Evolutionary conservation across 768 basidiomycete species (phyloP).

Genomic region (Termitomyces titanicus): DNA sequence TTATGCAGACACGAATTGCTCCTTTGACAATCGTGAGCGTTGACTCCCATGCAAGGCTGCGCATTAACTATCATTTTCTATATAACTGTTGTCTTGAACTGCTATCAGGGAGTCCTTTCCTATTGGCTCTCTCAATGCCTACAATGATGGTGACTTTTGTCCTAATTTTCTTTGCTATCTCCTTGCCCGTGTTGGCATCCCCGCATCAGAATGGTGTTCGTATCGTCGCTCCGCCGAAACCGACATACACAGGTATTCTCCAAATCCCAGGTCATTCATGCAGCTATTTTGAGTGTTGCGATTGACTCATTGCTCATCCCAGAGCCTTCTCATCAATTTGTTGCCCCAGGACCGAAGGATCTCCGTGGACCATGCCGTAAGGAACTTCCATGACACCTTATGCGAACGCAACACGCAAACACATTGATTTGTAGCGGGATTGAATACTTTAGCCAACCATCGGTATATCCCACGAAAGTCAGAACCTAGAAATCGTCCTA

Average conservation of each 20-base stretch:
- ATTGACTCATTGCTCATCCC: background rate
- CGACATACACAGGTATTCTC: constrained; percentile 1
- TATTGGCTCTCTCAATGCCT: background rate
- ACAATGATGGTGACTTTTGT: background rate
- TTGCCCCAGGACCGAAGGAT: constrained; percentile 4
- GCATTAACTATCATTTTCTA: background rate
- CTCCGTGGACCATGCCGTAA: constrained; percentile 15
- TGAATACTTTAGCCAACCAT: constrained; percentile 15
- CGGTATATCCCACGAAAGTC: constrained; percentile 15
- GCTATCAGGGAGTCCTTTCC: background rate
- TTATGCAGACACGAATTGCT: background rate
- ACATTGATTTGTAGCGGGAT: constrained; percentile 6
- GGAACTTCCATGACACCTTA: background rate
- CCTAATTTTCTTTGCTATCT: background rate
- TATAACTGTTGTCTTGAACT: background rate
- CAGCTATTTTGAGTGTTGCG: background rate
- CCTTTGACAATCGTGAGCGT: background rate
- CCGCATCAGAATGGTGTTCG: constrained; percentile 4
- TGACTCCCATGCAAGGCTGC: background rate
- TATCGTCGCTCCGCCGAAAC: constrained; percentile 9
- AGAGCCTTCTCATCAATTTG: constrained; percentile 8
- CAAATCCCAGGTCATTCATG: constrained; percentile 5
- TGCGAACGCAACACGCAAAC: no score
- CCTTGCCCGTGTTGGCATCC: constrained; percentile 1
- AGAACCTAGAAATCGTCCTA: background rate